Percentiles rank a stretch among this genome's conserved stretches.
phyloP scores from a whole-genome alignment of 352 stramenopile species.

The Pythium coloratum region DNA sequence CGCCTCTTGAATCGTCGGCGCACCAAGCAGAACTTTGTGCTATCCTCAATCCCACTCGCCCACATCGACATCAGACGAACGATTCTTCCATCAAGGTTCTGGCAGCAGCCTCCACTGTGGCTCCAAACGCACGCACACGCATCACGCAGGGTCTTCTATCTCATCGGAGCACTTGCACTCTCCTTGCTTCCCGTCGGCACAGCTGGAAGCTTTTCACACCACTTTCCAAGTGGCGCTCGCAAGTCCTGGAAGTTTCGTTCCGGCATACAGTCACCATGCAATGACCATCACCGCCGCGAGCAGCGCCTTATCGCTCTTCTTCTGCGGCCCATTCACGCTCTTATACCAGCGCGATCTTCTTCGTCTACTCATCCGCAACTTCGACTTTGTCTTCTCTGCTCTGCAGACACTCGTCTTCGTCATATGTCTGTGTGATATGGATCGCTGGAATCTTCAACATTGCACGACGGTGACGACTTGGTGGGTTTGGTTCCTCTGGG shows the following conservation, averaged over 20 bases:
- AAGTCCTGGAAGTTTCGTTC: too few relatives aligned
- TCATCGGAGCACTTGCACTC: not conserved
- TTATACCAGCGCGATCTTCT: conserved; percentile 12
- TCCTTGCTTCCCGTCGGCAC: not conserved
- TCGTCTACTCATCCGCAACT: not conserved
- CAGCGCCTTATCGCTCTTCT: not conserved
- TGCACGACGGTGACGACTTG: not conserved
- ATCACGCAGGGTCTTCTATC: not conserved
- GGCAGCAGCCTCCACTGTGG: not conserved
- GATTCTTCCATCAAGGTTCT: conserved; percentile 1
- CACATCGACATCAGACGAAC: conserved; percentile 2
- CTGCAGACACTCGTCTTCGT: conserved; percentile 6
- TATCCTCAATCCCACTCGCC: not conserved
- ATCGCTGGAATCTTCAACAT: conserved; percentile 5
- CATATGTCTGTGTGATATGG: conserved; percentile 9
- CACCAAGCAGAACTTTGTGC: not conserved
- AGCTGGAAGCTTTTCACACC: not conserved
- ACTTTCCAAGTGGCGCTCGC: not conserved
- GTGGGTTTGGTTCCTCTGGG: conserved; percentile 14
- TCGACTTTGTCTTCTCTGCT: conserved; percentile 17
- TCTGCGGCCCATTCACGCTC: not conserved
- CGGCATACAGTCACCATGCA: not conserved
- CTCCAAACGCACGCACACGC: not conserved
- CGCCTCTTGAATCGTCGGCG: not conserved
- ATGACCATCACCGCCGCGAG: not conserved